Base-by-base conservation (phyloP, 371 early-diverging fungal genomes). In the Actinomortierella wolfii region DNA sequence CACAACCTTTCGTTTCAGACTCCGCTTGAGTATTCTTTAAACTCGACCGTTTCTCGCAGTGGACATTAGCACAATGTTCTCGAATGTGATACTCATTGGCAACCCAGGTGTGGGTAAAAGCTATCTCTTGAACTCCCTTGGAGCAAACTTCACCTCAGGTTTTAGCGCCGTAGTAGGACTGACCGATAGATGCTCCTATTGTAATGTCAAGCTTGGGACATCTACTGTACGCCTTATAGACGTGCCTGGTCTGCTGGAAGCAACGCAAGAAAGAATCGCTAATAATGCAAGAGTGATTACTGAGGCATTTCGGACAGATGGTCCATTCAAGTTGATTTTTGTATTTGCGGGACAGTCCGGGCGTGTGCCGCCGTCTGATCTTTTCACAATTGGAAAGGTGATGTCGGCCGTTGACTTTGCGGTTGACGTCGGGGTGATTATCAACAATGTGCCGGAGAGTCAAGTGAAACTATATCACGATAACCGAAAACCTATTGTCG, bases 401-500 rank as follows among this genome's bases (percentile, higher is more conserved):
- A 6, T 51, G 51, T 29, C 26, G 51, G 51, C 51, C 51, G 29
- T 29, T 51, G 51, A 51, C 7, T 51, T 29, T 17, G 25, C 29
- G 29, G 17, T 51, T 28, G 51, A 51, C 29, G 51, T 51, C 28
- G 51, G 51, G 6, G 3, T 51, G 17, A 51, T 51, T 17, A 51
- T 51, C 51, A 51, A 51, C 51, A 51, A 51, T 13, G 51, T 51
- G 2, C 29, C 34, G 14, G 52, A 59, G 28, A 44, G 51, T 5
- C 41, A 59, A 13, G 24, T 43, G 24, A 43, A 51, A 20, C 28
- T 50, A 2, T 59, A 51, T 18, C 20, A 43, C 17, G 44, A 59
- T 26, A 51, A n/a, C n/a, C 40, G 39, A 8, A 28, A 41, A 21
- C 50, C 48, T 34, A 42, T 45, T 51, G 29, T 51, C 51, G 3